These are phyloP conservation scores for Xylariaceae sp. DNA, from an alignment of 2,329 filamentous ascomycete genomes.

Conservation along the genomic window DNA sequence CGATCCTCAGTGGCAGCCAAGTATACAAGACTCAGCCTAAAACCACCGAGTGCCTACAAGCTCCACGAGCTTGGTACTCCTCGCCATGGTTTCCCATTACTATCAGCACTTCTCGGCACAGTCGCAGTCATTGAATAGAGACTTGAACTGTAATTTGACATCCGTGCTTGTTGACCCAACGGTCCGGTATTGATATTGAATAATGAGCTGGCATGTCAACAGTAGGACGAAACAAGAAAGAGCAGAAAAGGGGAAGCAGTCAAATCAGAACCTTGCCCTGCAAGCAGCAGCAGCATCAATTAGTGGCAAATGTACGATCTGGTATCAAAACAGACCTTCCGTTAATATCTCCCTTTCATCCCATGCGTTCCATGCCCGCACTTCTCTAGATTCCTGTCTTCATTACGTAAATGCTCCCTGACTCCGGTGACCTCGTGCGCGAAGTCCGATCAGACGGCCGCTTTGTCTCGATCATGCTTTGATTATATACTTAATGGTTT, in stretches of 20 bases:
- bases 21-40: constrained; percentile 11
- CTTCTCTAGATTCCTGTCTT: too few relatives aligned
- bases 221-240: background rate
- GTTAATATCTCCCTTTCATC: too few relatives aligned
- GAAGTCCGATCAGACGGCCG: constrained; percentile 5
- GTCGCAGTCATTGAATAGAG: constrained; percentile 72
- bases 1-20: constrained; percentile 33
- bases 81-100: constrained; percentile 41
- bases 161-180: constrained; percentile 67
- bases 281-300: too few relatives aligned
- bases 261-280: too few relatives aligned
- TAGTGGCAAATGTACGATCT: too few relatives aligned
- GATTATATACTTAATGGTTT: background rate
- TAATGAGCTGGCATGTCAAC: too few relatives aligned
- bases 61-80: constrained; percentile 33
- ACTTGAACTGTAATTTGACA: constrained; percentile 99
- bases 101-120: constrained; percentile 99
- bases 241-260: background rate
- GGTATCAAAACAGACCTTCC: too few relatives aligned
- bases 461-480: constrained; percentile 4
- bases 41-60: constrained; percentile 33
- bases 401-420: too few relatives aligned
- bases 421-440: too few relatives aligned
- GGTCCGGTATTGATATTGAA: too few relatives aligned
- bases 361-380: too few relatives aligned